Percentiles rank a stretch among this genome's conserved stretches.
Evolutionary conservation across 1,139 yeast species (phyloP).

Genomic region (Debaryomyces coudertii): DNA sequence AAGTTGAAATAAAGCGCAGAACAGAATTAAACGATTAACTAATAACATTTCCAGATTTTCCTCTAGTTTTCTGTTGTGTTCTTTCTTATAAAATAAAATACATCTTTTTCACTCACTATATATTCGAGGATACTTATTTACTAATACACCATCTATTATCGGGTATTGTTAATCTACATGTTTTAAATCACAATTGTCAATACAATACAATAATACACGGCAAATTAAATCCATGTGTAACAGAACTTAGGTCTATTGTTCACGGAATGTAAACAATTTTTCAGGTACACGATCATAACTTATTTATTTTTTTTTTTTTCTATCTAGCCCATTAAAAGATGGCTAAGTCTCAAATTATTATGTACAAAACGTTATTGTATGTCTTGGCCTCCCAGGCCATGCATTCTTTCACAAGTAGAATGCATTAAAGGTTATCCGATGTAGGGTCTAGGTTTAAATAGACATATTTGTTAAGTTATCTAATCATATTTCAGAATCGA

Average conservation of each 20-base stretch:
- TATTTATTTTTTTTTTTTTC: not conserved
- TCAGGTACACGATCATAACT: slow-evolving; percentile 5
- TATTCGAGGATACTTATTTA: not conserved
- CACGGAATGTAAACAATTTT: slow-evolving; percentile 6
- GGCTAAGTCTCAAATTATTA: not conserved
- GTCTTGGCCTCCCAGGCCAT: slow-evolving; percentile 1
- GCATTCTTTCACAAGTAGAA: not conserved
- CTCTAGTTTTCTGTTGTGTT: not conserved
- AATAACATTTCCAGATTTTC: slow-evolving; percentile 5
- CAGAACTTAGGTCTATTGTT: slow-evolving; percentile 8
- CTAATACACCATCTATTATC: not conserved
- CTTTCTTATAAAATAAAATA: not conserved
- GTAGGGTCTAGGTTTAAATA: not conserved
- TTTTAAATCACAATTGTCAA: not conserved
- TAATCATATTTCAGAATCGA: not conserved
- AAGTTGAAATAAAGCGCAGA: slow-evolving; percentile 16
- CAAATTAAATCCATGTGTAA: not conserved
- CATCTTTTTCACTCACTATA: not conserved
- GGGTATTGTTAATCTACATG: not conserved
- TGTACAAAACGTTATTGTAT: not conserved
- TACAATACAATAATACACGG: slow-evolving; percentile 7
- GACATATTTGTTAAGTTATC: no score
- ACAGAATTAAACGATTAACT: slow-evolving; percentile 20
- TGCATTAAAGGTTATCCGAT: not conserved
- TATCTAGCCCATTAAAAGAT: not conserved